Evolutionary conservation across 129 eudicot species (phyloP).

Genomic region (Flaveria ramosissima): DNA sequence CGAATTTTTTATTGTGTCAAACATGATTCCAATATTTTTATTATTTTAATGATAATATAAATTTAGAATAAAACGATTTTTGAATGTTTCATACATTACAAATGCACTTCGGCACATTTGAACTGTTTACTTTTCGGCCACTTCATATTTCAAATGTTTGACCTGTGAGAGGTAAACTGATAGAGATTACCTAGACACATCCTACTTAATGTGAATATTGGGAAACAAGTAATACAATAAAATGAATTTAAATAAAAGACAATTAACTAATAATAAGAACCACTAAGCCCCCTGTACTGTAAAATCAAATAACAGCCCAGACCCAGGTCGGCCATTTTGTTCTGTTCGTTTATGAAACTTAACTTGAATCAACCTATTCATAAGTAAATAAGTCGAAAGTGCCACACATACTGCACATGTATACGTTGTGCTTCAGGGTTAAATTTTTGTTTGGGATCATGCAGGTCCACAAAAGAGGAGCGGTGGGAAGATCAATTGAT

Average conservation of each 20-base stretch:
- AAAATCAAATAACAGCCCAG: neutral
- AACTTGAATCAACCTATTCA: neutral
- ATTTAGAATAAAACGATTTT: neutral
- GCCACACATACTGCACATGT: neutral
- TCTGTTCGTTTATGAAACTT: neutral
- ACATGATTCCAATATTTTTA: neutral
- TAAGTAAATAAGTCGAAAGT: neutral
- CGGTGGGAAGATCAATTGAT: slow-evolving; percentile 96
- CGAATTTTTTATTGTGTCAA: neutral
- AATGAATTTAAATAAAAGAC: neutral
- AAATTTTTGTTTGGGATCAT: slow-evolving; percentile 8
- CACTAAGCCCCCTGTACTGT: neutral
- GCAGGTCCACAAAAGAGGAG: slow-evolving; percentile 94
- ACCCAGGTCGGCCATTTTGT: neutral
- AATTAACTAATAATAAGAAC: neutral
- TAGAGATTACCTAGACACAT: neutral
- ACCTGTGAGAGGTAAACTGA: neutral
- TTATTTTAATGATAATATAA: neutral
- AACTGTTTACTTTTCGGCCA: neutral
- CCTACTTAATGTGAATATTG: neutral
- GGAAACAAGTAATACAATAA: neutral
- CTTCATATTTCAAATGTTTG: neutral
- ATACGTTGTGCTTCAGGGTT: neutral
- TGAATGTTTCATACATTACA: neutral
- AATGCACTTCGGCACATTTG: neutral